Base-by-base conservation (phyloP, 1,284 basidiomycete genomes). In the Gymnopus androsaceus region DNA sequence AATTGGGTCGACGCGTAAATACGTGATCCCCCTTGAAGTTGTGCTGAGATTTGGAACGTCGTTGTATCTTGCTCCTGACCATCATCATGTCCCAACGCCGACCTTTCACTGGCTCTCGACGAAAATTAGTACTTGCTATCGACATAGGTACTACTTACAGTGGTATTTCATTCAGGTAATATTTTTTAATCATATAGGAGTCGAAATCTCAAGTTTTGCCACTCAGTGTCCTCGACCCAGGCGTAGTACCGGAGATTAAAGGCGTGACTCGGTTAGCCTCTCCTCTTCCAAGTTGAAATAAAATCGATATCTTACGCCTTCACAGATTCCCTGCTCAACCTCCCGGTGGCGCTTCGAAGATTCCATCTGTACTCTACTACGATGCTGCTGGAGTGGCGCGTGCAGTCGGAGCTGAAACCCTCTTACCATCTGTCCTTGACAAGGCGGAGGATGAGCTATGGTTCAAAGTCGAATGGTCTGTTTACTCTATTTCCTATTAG, bases 121-220 rank as follows among this genome's bases (percentile, higher is more conserved):
- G 78, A 33, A 75, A 72, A 21, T 69, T 83, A 4, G 71, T 81
- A 15, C 61, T 82, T 4, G 80, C 77, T 0, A 74, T 83, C 41
- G 81, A 83, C 59, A 64, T 83, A 0, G 81, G 81, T 0, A 82
- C 80, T 0, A 83, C 81, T 0, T 82, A 69, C 61, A 81, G 79
- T 46, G 80, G 80, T 0, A 67, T 78, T 0, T 77, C 79, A n/a
- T 56, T 31, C 46, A 58, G 37, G 60, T 60, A 19, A n/a, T n/a
- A 9, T 38, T 44, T 21, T 14, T 27, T 48, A 11, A 3, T 36
- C 12, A 30, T 4, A n/a, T 30, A 37, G 1, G 14, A 15, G 5
- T 36, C n/a, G 7, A 15, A 41, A 1, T n/a, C n/a, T n/a, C 17
- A 38, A n/a, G 30, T 48, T 40, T 48, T 12, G 15, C 1, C 2